Base-by-base conservation (phyloP, 495 filamentous ascomycete species). In the Bathelium albidoporum region DNA sequence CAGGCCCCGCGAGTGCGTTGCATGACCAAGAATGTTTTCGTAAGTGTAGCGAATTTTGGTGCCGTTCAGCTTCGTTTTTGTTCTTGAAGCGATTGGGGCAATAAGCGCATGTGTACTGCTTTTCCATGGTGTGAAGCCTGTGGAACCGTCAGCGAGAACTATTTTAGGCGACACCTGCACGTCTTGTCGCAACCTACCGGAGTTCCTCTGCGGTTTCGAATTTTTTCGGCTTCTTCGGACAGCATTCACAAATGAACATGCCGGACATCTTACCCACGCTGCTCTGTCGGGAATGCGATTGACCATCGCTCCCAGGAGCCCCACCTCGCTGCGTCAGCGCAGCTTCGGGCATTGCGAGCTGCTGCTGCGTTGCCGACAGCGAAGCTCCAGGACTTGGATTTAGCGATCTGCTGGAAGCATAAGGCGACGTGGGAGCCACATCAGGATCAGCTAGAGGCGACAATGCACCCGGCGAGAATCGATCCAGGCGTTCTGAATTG, bases 11-110 rank as follows among this genome's bases (percentile, higher is more conserved):
- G n/a, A 98, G 80, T 0, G 91, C 89, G 14, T 90, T 91, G 73
- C 94, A 98, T 1, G 93, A 97, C 94, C 94, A 98, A 43, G 91
- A 97, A 75, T 97, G 90, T n/a, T 87, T 87, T 45, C 94, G 85
- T 7, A 97, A 83, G 74, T 98, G 94, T 18, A 98, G 85, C 1
- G 91, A 96, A 66, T 97, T 98, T 71, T 97, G 94, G 73, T 98
- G 94, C 20, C 94, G 85, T 73, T 98, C 94, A 5, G 94, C 94
- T 77, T 98, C 94, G 66, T 98, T 98, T 75, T 98, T 98, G 78
- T 98, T 98, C 75, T 98, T 98, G 81, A 98, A 98, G 24, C 92
- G 84, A 73, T 97, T 97, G 45, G 86, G 85, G 73, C 94, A 98
- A 74, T 87, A 97, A 20, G 84, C 80, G 72, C 94, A 98, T 60